phyloP scores from a whole-genome alignment of 1,284 basidiomycete species.

The Grifola frondosa region DNA sequence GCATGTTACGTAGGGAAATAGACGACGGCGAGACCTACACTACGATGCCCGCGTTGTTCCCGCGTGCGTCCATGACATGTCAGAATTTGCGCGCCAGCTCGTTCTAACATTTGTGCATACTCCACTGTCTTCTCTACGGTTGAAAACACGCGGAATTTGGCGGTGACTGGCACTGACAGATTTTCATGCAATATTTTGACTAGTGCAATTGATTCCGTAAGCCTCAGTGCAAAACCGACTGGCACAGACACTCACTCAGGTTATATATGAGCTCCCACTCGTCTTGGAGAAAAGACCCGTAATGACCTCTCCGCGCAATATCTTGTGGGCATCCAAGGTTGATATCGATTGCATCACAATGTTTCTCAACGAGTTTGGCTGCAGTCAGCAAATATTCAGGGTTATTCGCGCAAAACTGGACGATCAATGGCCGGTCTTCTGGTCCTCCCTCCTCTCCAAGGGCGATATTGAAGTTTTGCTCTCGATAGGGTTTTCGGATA shows the following conservation, averaged over 20 bases:
- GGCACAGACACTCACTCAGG: conserved; percentile 60
- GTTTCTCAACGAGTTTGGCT: conserved; percentile 69
- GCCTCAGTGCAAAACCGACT: background rate
- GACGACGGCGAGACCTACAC: conserved; percentile 39
- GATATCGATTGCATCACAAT: conserved; percentile 92
- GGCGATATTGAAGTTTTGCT: conserved; percentile 69
- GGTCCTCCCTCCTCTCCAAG: conserved; percentile 67
- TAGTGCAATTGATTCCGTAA: conserved; percentile 32
- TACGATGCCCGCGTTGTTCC: conserved; percentile 87
- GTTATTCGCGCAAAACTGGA: conserved; percentile 94
- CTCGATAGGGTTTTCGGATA: conserved; percentile 52
- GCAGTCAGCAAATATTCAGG: conserved; percentile 76
- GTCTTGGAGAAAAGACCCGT: conserved; percentile 92
- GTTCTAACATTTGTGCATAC: conserved; percentile 94
- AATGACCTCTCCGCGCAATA: conserved; percentile 85
- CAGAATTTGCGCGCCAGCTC: conserved; percentile 92
- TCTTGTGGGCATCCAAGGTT: conserved; percentile 98
- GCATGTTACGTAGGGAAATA: too few relatives aligned
- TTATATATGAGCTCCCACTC: conserved; percentile 87
- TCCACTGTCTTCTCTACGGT: conserved; percentile 85
- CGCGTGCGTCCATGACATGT: conserved; percentile 91
- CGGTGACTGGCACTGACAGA: conserved; percentile 88
- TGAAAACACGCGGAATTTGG: conserved; percentile 93
- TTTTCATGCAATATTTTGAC: conserved; percentile 85
- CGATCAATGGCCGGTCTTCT: conserved; percentile 82